A percentile compares a stretch with the other conserved stretches of the same genome.
Evolutionary conservation across 169 alveolate species (phyloP).

Genomic region (Plasmodium gaboni): DNA sequence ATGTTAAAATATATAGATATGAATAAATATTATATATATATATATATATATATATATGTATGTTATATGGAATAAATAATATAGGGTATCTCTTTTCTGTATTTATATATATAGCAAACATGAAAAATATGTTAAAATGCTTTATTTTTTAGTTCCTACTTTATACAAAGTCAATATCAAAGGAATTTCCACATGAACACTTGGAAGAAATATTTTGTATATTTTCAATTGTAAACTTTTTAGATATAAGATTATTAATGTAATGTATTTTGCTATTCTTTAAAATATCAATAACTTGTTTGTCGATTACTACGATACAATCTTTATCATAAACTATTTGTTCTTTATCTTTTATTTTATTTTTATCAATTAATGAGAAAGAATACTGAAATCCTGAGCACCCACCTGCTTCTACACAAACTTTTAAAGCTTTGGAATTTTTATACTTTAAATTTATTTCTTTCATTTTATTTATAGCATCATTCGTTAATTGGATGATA

Average conservation of each 20-base stretch:
- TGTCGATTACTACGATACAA: slow-evolving; percentile 79
- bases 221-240: slow-evolving; percentile 80
- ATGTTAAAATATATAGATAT: no score
- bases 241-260: slow-evolving; percentile 79
- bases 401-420: slow-evolving; percentile 85
- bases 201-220: slow-evolving; percentile 82
- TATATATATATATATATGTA: no score
- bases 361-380: slow-evolving; percentile 77
- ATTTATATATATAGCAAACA: neutral
- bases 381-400: slow-evolving; percentile 87
- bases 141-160: neutral
- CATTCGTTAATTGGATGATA: slow-evolving; percentile 24
- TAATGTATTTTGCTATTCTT: slow-evolving; percentile 80
- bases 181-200: slow-evolving; percentile 87
- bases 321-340: slow-evolving; percentile 75
- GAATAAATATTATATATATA: no score
- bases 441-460: slow-evolving; percentile 53
- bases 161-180: slow-evolving; percentile 67
- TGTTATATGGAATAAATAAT: no score
- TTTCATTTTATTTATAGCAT: slow-evolving; percentile 80
- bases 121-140: neutral
- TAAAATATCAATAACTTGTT: slow-evolving; percentile 77
- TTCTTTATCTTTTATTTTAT: slow-evolving; percentile 62
- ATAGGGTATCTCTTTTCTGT: no score
- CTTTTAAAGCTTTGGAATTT: slow-evolving; percentile 73